A percentile compares a stretch with the other conserved stretches of the same genome.
These are phyloP conservation scores for Sequoia sempervirens DNA, from an alignment of 75 land plant genomes.

Conservation along the genomic window DNA sequence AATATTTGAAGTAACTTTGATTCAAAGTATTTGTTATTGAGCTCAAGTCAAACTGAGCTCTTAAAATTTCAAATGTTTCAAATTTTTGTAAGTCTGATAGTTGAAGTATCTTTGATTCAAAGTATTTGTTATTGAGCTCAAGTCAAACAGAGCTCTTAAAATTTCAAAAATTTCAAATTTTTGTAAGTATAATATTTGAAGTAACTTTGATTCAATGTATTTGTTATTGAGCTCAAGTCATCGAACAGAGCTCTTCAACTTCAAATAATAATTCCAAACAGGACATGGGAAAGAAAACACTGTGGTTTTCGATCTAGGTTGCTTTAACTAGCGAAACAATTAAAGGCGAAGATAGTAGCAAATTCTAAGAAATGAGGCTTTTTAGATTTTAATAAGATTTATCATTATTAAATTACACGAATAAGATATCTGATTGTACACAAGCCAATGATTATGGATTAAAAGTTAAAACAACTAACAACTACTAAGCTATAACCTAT, in stretches of 20 bases:
- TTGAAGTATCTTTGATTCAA: neutral
- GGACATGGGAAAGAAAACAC: too few relatives aligned
- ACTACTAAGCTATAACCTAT: too few relatives aligned
- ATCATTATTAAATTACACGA: too few relatives aligned
- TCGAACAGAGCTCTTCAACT: neutral
- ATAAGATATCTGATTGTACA: too few relatives aligned
- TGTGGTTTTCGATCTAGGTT: too few relatives aligned
- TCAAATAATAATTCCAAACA: neutral
- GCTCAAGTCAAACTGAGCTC: neutral
- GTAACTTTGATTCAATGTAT: neutral
- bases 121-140: neutral
- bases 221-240: neutral
- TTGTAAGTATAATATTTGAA: neutral
- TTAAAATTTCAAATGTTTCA: too few relatives aligned
- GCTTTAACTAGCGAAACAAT: too few relatives aligned
- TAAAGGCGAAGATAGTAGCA: too few relatives aligned
- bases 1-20: neutral
- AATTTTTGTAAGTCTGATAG: neutral
- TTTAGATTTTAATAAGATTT: too few relatives aligned
- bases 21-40: neutral
- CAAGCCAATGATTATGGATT: too few relatives aligned
- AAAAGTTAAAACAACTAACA: too few relatives aligned
- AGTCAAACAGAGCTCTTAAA: neutral
- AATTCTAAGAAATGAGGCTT: too few relatives aligned
- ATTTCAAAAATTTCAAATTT: neutral